Base-by-base conservation (phyloP, 768 basidiomycete genomes). In the Boletus rex-veris region DNA sequence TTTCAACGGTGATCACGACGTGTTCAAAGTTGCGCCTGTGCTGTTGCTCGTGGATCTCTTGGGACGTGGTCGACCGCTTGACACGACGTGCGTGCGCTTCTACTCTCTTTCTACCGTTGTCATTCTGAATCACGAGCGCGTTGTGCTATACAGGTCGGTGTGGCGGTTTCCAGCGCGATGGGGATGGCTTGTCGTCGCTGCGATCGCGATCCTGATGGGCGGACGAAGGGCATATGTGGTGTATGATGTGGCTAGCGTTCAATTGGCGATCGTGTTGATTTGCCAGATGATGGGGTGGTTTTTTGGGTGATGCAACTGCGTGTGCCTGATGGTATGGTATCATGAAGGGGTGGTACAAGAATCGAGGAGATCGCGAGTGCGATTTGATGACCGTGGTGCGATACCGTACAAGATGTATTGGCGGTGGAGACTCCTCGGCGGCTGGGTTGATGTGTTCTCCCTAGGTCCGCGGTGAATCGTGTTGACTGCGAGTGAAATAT, bases 1-100 rank as follows among this genome's bases (percentile, higher is more conserved):
- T 3, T 95, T 93, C 68, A 80, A 85, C 40, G 85, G 88, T 0
- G 92, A 95, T 65, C 91, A 93, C 64, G 80, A 81, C 64, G 79
- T 87, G 56, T 60, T 86, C 41, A 80, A 80, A 44, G 81, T 84
- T 24, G 77, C 78, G 1, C 88, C 87, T 7, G 85, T 83, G 65
- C 69, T 90, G 12, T 61, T 85, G 31, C 68, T 88, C 10, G 82
- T 85, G 1, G 85, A 90, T 52, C 80, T 77, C 56, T 75, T 80
- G 15, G 82, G 78, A 11, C 79, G 81, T 72, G 77, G 74, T 14
- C 74, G 73, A 11, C 72, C 80, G 3, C 76, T 80, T 8, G 55
- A 60, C n/a, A 54, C 67, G 73, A 61, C 71, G 71, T 66, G 72
- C 76, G 66, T 77, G 67, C 33, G 19, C 6, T 15, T n/a, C 1